Conservation (phyloP, 2,329 filamentous ascomycete species). For the Neonectria hederae region DNA sequence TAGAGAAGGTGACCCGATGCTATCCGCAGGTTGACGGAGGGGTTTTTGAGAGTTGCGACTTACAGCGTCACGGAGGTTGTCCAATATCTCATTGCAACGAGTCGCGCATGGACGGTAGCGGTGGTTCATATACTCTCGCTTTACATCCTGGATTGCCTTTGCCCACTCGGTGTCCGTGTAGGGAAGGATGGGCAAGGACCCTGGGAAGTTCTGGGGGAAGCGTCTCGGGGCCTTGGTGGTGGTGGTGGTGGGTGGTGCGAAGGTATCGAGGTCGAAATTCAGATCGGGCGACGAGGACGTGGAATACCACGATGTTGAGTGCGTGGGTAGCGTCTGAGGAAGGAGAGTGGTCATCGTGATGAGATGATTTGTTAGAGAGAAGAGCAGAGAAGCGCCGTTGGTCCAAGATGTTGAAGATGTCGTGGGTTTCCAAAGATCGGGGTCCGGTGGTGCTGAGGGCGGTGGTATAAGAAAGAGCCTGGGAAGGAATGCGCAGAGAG, state of each 20-base stretch:
- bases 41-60: constrained; percentile 31
- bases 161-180: constrained; percentile 62
- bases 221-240: constrained; percentile 13
- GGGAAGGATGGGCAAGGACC: constrained; percentile 48
- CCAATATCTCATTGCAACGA: constrained; percentile 63
- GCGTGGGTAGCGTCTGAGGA: constrained; percentile 28
- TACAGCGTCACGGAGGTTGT: constrained; percentile 57
- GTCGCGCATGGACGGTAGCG: constrained; percentile 63
- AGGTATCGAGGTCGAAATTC: not conserved
- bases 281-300: not conserved
- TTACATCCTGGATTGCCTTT: constrained; percentile 61
- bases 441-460: not conserved
- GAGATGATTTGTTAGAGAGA: constrained; percentile 2
- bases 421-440: not conserved
- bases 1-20: constrained; percentile 17
- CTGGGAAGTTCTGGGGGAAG: constrained; percentile 31
- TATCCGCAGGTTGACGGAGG: not conserved
- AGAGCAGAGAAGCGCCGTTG: not conserved
- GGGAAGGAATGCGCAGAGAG: not conserved
- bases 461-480: not conserved
- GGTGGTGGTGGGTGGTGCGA: not conserved
- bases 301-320: constrained; percentile 10
- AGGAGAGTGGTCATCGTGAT: constrained; percentile 33
- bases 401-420: not conserved
- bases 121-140: constrained; percentile 61